Base-by-base conservation (phyloP, 441 rosid genomes). In the Jatropha podagrica region DNA sequence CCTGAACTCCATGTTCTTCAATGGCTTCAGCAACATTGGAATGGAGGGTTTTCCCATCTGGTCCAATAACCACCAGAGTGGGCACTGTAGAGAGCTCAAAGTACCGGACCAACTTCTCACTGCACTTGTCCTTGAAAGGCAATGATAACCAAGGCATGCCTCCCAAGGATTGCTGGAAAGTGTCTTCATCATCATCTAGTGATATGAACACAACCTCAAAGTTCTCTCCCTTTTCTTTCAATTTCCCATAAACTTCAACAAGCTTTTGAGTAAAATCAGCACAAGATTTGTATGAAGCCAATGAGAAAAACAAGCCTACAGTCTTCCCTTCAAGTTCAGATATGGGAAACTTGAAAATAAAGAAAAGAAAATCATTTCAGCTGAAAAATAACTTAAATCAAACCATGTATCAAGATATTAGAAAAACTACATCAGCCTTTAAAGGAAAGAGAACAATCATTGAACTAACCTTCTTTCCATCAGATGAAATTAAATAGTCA, bases 121-220 rank as follows among this genome's bases (percentile, higher is more conserved):
- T 41, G 79, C 80, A 80, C 82, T 87, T 84, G 84, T 92, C 94
- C 58, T 83, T 84, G 68, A 83, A 81, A 6, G 97, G 96, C 63
- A 92, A 70, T 38, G 92, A 86, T 52, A 89, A 72, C 96, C 94
- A 92, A 37, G 96, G 91, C 76, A 83, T 77, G 78, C 78, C 68
- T 72, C 51, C 78, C 27, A 92, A 81, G 76, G 81, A 81, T 64
- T 80, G 68, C 74, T 83, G 83, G 79, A 85, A 91, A 74, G 90
- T 38, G 73, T 84, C 90, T 73, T 89, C 91, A 10, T 88, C 88
- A 54, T 87, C 85, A 55, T 90, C 98, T 40, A 90, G 83, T 23
- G 91, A 86, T 72, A 90, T 77, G 69, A 80, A 41, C 59, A 94
- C 90, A 71, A 94, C 71, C 83, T 94, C 97, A 78, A 94, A 94